phyloP scores from a whole-genome alignment of 257 asterid species.

The Ilex aquifolium region DNA sequence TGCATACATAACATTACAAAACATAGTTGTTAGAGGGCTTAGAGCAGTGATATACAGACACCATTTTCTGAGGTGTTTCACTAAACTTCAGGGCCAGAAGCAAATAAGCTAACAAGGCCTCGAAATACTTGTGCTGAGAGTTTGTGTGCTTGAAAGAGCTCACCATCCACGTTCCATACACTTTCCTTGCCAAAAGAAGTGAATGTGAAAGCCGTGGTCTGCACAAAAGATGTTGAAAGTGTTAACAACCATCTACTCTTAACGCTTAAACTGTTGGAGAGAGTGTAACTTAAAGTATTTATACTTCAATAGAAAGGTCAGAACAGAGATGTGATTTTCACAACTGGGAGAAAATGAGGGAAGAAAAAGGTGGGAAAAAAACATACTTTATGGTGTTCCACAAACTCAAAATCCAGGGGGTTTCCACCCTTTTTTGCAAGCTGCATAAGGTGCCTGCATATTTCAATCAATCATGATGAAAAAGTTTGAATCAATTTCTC shows the following conservation, averaged over 20 bases:
- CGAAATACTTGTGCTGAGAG: constrained; percentile 94
- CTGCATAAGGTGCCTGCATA: constrained; percentile 86
- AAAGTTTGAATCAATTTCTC: not conserved
- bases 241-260: too few species aligned
- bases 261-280: too few species aligned
- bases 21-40: too few species aligned
- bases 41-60: too few species aligned
- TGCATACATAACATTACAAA: too few species aligned
- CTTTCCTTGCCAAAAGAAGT: constrained; percentile 80
- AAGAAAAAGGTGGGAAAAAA: not conserved
- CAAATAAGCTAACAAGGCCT: constrained; percentile 83
- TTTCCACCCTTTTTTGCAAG: constrained; percentile 77
- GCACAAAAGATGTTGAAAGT: not conserved
- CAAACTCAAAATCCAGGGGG: constrained; percentile 75
- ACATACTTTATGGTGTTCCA: constrained; percentile 86
- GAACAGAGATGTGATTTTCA: not conserved
- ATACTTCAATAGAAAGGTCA: constrained; percentile 5
- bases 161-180: constrained; percentile 92
- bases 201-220: constrained; percentile 91
- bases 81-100: constrained; percentile 72
- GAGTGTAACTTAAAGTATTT: too few species aligned
- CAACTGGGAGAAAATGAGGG: not conserved
- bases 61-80: not conserved
- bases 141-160: constrained; percentile 71
- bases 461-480: not conserved